phyloP scores from a whole-genome alignment of 345 rosid genomes.

The Stellera chamaejasme region DNA sequence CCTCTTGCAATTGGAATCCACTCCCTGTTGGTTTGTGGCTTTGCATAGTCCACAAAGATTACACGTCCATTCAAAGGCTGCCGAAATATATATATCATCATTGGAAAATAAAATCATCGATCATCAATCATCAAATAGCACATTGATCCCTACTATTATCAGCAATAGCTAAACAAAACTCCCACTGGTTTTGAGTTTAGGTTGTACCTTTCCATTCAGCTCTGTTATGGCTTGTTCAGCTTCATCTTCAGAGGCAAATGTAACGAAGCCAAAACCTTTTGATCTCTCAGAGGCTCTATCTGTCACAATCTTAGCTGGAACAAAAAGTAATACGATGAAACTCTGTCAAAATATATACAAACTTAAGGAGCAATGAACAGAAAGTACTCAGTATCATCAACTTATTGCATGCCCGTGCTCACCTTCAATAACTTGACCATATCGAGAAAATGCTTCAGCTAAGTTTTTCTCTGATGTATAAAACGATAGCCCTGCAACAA shows the following conservation, averaged over 20 bases:
- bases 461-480: conserved; percentile 57
- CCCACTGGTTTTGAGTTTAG: not conserved
- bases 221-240: conserved; percentile 50
- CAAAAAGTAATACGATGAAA: not conserved
- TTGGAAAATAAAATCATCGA: not conserved
- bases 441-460: conserved; percentile 61
- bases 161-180: not conserved
- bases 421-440: conserved; percentile 94
- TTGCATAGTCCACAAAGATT: conserved; percentile 66
- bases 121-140: too few relatives aligned
- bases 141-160: not conserved
- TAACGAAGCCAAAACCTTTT: conserved; percentile 85
- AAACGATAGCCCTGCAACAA: conserved; percentile 58
- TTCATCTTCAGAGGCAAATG: conserved; percentile 74
- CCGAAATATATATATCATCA: conserved; percentile 7
- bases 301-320: conserved; percentile 49
- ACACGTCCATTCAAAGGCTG: conserved; percentile 65
- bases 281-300: conserved; percentile 63
- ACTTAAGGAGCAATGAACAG: not conserved
- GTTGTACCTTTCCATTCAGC: conserved; percentile 65
- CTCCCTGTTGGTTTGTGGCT: conserved; percentile 28
- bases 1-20: conserved; percentile 77
- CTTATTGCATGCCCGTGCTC: not conserved
- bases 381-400: not conserved
- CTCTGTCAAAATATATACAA: too few relatives aligned